Evolutionary conservation across 139 green algal species (phyloP), one percentile per base, ranked within the genome.

Genomic region (Chlamydomonas asymmetrica): DNA sequence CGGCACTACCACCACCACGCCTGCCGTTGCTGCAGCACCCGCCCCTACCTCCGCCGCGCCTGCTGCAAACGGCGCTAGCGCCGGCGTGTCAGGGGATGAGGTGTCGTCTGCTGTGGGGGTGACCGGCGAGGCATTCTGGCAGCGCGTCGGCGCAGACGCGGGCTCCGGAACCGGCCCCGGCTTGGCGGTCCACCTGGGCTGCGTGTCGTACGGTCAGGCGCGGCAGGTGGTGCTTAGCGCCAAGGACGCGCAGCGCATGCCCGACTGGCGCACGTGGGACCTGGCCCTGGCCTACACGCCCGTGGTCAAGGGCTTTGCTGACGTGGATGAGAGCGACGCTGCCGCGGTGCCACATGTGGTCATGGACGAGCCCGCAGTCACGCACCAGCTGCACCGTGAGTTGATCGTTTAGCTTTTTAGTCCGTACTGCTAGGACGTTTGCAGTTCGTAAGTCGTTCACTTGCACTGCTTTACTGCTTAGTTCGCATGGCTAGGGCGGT

Each of bases 361-460:
- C 25, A 23, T 34, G 57, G 57, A 64, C 57, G 20, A 38, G 18
- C 57, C 57, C 27, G 13, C 20, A 13, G 57, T 64, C 57, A 64
- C 57, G 22, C 57, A 25, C 25, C 22, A 64, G 57, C 27, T 64
- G 57, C 57, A 64, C 57, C 57, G 57, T 64, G 57, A 64, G 57
- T 64, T 16, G 48, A 27, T 56, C 48, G 48, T 56, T 56, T 56
- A 56, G 48, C 34, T 13, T 64, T 32, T 64, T 9, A 64, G 57
- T 34, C 57, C 34, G 13, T 16, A 16, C 31, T 16, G 57, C 57
- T n/a, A 64, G 9, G 25, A 23, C 57, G 25, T 64, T 25, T 64
- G 57, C 9, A n/a, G n/a, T n/a, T n/a, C n/a, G n/a, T n/a, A n/a
- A n/a, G n/a, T n/a, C n/a, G n/a, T n/a, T n/a, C n/a, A n/a, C n/a